Percentiles rank a stretch among this genome's conserved stretches.
These are phyloP conservation scores for Solanum pennellii DNA, from an alignment of 257 asterid species.

Conservation along the genomic window DNA sequence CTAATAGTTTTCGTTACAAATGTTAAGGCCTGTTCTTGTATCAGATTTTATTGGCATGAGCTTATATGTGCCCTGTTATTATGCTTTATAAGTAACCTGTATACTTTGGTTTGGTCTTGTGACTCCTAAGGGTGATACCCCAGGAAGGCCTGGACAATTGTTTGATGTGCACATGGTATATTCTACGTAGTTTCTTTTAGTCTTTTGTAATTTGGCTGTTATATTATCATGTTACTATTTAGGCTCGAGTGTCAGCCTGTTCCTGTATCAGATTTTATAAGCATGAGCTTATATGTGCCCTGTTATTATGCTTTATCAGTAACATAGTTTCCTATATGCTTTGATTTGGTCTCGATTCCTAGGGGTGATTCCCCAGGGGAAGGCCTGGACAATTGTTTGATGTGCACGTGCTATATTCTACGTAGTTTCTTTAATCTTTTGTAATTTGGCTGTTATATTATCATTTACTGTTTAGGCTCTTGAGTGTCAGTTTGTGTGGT, in stretches of 20 bases:
- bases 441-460: background rate
- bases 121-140: background rate
- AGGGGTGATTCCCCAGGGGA: background rate
- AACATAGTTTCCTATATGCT: background rate
- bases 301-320: background rate
- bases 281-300: background rate
- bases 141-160: background rate
- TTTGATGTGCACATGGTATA: background rate
- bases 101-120: background rate
- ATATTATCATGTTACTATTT: background rate
- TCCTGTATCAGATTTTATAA: background rate
- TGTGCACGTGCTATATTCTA: background rate
- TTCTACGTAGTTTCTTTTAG: background rate
- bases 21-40: background rate
- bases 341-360: background rate
- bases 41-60: background rate
- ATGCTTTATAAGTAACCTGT: background rate
- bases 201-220: background rate
- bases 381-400: background rate
- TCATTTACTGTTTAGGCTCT: background rate
- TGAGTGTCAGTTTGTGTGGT: background rate
- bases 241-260: background rate
- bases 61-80: background rate
- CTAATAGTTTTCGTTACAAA: background rate
- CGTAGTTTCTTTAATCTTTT: background rate